Base-by-base conservation (phyloP, 2,329 filamentous ascomycete species). In the Xylariaceae sp. region DNA sequence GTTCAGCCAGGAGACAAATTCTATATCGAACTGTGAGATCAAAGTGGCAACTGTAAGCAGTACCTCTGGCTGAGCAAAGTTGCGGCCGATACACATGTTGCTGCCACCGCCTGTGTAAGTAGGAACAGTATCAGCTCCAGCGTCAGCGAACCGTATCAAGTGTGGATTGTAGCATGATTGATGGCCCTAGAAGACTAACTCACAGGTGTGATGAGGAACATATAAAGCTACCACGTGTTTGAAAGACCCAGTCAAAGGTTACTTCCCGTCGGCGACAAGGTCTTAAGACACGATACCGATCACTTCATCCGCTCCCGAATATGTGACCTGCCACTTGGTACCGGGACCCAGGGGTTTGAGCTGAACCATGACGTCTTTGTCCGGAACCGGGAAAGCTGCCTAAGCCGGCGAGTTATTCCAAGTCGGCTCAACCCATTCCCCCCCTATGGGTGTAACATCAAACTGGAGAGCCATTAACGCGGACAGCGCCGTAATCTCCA, bases 31-130 rank as follows among this genome's bases (percentile, higher is more conserved):
- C 6, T 33, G 42, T 3, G 45, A 40, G 1, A 61, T 42, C 4
- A 63, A 29, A 17, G 60, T 42, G 7, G 61, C 63, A 2, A 63
- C 31, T 2, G 55, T 52, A 9, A 57, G 30, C 12, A 68, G 45
- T 16, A 68, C 60, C 49, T 66, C 61, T 32, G 58, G 56, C 47
- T 67, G 67, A 1, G 64, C 63, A 46, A 67, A 64, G 33, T 60
- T 50, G 1, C 63, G 55, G 3, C 64, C 65, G 2, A 65, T 62
- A 34, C 65, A 69, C 5, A 62, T 55, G 2, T 51, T 46, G 0
- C 47, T 30, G 0, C 64, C 63, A 5, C 61, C 63, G 9, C 63
- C 61, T 45, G 11, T 28, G n/a, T n/a, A n/a, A n/a, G n/a, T n/a
- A n/a, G n/a, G n/a, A n/a, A n/a, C n/a, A n/a, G n/a, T n/a, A n/a